Evolutionary conservation across 768 basidiomycete genomes (phyloP).

Genomic region (Lanmaoa pseudosensibilis): DNA sequence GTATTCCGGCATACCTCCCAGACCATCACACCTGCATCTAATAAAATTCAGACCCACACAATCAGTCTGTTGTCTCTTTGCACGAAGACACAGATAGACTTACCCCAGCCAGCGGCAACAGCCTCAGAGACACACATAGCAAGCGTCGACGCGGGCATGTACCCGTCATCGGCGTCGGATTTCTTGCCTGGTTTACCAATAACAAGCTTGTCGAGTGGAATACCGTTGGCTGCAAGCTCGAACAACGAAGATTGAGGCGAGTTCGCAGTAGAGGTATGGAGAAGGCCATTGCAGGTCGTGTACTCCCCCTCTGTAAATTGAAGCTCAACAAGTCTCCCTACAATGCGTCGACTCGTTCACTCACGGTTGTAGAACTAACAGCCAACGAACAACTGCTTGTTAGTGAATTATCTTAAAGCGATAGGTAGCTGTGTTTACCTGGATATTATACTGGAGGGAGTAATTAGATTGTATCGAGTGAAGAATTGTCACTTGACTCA

Average conservation of each 20-base stretch:
- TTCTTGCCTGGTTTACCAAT: constrained; percentile 43
- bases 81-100: neutral
- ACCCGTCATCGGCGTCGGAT: constrained; percentile 51
- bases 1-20: neutral
- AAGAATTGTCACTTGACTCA: constrained; percentile 6
- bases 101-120: neutral
- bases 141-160: constrained; percentile 54
- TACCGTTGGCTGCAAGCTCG: constrained; percentile 24
- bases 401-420: neutral
- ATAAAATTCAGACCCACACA: neutral
- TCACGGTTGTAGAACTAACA: constrained; percentile 14
- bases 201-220: constrained; percentile 63
- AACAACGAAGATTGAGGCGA: neutral
- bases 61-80: neutral
- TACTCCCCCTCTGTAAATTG: constrained; percentile 37
- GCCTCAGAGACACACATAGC: constrained; percentile 58
- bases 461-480: neutral
- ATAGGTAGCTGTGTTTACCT: neutral
- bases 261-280: neutral
- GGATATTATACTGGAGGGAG: neutral
- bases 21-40: neutral
- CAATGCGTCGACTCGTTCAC: neutral
- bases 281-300: constrained; percentile 16
- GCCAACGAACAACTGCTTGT: neutral
- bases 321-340: neutral